Base-by-base conservation (phyloP, 108 stramenopile species). In the Cyclostephanos invisitatus region DNA sequence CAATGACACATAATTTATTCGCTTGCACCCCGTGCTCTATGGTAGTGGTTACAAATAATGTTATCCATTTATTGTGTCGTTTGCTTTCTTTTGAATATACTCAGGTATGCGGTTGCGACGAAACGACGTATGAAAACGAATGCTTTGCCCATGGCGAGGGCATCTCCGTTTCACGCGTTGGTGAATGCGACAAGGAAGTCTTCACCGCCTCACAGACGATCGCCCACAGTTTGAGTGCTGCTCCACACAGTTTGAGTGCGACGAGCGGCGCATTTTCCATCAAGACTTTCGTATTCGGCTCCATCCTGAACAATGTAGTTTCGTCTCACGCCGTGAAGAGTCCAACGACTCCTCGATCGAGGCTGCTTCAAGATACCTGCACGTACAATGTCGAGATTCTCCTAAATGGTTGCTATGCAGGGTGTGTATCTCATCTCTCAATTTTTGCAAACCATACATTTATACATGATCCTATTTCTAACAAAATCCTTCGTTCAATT, bases 371-470 rank as follows among this genome's bases (percentile, higher is more conserved):
- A 40, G 40, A 40, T 22, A 64, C 64, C 3, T 64, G 64, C 20
- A 42, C 64, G 22, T 64, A 64, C 27, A 64, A 64, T 50, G 64
- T 64, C 17, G 64, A 64, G 64, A 28, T 64, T 21, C 27, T 64
- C 24, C 37, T 64, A 11, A 64, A 46, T 47, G 64, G 64, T 50
- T 64, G 64, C 27, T 32, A 46, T 14, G 32, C 28, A 17, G 58
- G 58, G 58, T 59, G n/a, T 38, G 58, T 59, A 5, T n/a, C n/a
- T n/a, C n/a, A n/a, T n/a, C n/a, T n/a, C n/a, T n/a, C n/a, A n/a
- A n/a, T n/a, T n/a, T n/a, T n/a, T n/a, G n/a, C n/a, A n/a, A n/a
- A n/a, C n/a, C n/a, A n/a, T n/a, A n/a, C n/a, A n/a, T n/a, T n/a
- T n/a, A n/a, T n/a, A n/a, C n/a, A n/a, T n/a, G n/a, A n/a, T n/a